Conservation (phyloP, 202 grass and related monocot genomes). For the Digitaria exilis region DNA sequence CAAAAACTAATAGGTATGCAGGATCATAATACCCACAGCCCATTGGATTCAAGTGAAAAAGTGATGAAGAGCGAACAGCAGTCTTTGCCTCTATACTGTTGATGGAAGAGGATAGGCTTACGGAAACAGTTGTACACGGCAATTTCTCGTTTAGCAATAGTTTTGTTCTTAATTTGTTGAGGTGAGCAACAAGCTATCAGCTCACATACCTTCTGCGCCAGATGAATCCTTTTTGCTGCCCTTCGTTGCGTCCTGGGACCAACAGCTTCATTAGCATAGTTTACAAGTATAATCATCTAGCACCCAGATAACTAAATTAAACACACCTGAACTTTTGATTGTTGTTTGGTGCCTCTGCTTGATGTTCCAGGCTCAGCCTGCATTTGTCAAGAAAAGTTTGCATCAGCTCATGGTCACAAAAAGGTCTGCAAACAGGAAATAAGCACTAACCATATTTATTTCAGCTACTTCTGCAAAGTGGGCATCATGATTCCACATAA, state of each 20-base stretch:
- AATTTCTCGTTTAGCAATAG: background rate
- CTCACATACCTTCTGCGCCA: constrained; percentile 26
- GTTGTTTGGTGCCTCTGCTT: constrained; percentile 38
- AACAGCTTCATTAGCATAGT: constrained; percentile 22
- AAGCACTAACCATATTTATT: constrained; percentile 36
- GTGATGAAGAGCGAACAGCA: background rate
- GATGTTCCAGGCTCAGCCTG: constrained; percentile 53
- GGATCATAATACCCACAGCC: background rate
- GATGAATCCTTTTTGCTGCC: constrained; percentile 7
- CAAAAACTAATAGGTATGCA: background rate
- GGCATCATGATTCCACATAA: background rate
- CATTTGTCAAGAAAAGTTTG: constrained; percentile 11
- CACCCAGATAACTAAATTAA: background rate
- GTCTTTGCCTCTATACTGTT: background rate
- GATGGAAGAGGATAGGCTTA: background rate
- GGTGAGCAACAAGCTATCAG: background rate
- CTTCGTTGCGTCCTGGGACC: constrained; percentile 32
- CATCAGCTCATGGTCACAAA: constrained; percentile 9
- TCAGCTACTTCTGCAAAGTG: background rate
- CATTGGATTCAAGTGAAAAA: constrained; percentile 25
- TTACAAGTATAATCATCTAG: background rate
- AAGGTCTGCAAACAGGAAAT: constrained; percentile 18
- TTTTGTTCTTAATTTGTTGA: background rate
- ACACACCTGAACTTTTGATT: constrained; percentile 40
- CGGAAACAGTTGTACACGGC: background rate